Conservation (phyloP, 495 filamentous ascomycete genomes). For the Astrocystis sublimbata region DNA sequence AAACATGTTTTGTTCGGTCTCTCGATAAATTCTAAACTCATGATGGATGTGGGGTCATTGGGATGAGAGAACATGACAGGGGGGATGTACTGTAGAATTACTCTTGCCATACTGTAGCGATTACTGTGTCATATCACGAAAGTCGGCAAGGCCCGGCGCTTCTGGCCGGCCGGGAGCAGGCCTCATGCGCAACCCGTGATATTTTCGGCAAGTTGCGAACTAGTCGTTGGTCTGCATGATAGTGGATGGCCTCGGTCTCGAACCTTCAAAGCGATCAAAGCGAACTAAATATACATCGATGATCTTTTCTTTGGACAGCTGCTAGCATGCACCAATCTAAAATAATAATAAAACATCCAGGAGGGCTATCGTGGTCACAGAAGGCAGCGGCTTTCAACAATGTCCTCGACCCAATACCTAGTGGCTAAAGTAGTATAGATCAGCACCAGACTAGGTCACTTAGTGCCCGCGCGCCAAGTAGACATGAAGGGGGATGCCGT, state of each 20-base stretch:
- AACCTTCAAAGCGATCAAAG: no score
- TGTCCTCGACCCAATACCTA: no score
- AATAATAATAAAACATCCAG: no score
- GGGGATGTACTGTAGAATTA: not conserved
- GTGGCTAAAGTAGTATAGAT: no score
- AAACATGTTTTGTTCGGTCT: not conserved
- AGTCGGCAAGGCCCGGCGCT: conserved; percentile 8
- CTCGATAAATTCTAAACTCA: not conserved
- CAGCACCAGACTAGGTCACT: no score
- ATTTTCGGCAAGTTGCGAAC: not conserved
- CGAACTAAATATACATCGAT: not conserved
- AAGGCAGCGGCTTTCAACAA: no score
- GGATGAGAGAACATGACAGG: not conserved
- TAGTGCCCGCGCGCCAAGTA: no score
- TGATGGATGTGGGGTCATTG: not conserved
- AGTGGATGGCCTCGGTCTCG: not conserved
- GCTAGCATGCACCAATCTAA: no score
- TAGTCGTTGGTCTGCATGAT: not conserved
- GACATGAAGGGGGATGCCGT: no score
- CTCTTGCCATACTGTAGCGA: not conserved
- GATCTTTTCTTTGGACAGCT: not conserved
- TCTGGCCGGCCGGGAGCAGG: not conserved
- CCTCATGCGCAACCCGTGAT: not conserved
- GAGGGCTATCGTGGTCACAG: no score
- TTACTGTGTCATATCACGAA: conserved; percentile 4